These are phyloP conservation scores for Nicotiana noctiflora DNA, from an alignment of 257 asterid genomes.

Conservation along the genomic window DNA sequence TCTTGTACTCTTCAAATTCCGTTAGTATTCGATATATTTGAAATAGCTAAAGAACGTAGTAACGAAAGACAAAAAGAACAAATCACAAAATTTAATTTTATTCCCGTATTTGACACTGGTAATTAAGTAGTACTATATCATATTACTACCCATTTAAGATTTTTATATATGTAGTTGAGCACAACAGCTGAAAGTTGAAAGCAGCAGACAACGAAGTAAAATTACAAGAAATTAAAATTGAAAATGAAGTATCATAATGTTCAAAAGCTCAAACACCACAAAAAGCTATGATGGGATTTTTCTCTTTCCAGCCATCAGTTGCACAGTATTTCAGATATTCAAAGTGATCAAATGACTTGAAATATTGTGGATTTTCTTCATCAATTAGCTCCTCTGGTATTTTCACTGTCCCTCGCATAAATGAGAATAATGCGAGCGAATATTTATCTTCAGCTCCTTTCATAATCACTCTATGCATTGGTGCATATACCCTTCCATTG, in stretches of 20 bases:
- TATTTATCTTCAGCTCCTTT: slow-evolving; percentile 17
- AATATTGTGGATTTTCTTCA: slow-evolving; percentile 19
- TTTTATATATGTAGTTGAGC: not conserved
- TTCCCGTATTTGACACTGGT: too few species aligned
- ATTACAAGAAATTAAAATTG: not conserved
- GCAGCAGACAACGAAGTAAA: not conserved
- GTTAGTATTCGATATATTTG: too few species aligned
- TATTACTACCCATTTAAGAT: too few species aligned
- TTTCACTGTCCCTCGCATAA: not conserved
- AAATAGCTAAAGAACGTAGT: too few species aligned
- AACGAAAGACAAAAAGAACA: too few species aligned
- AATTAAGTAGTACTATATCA: too few species aligned
- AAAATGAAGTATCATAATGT: not conserved
- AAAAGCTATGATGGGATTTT: slow-evolving; percentile 6
- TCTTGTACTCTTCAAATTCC: too few species aligned
- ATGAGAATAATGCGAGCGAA: slow-evolving; percentile 16
- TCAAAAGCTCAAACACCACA: slow-evolving; percentile 8
- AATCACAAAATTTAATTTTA: too few species aligned
- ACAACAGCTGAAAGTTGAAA: not conserved
- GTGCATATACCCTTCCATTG: slow-evolving; percentile 26
- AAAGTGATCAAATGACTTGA: slow-evolving; percentile 26
- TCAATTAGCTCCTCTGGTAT: slow-evolving; percentile 29
- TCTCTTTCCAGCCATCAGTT: slow-evolving; percentile 8
- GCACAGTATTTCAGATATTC: slow-evolving; percentile 6
- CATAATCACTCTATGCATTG: slow-evolving; percentile 28